A percentile compares a stretch with the other conserved stretches of the same genome.
Conservation (phyloP, 2,329 filamentous ascomycete species). For the Huntiella abstrusa region DNA sequence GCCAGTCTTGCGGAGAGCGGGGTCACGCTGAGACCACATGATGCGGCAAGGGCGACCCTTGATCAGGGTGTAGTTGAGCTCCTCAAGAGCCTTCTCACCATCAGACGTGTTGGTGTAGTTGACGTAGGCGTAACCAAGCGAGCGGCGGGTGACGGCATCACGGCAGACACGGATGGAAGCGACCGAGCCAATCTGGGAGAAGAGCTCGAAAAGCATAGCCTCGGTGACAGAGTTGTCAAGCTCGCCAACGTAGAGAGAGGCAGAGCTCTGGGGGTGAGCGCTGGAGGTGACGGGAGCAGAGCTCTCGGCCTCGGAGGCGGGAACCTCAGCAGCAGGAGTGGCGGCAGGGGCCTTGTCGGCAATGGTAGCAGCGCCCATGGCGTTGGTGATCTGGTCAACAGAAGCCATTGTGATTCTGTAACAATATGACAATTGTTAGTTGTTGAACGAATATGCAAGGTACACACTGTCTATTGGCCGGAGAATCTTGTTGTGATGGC, state of each 20-base stretch:
- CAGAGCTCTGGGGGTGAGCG: conserved; percentile 73
- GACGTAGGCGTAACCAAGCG: conserved; percentile 97
- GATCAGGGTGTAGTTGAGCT: conserved; percentile 98
- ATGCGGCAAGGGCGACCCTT: conserved; percentile 98
- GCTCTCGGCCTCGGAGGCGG: conserved; percentile 34
- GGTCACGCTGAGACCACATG: conserved; percentile 99
- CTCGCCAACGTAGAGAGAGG: conserved; percentile 97
- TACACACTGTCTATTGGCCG: not conserved
- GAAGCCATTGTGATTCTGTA: conserved; percentile 36
- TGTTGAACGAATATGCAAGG: not conserved
- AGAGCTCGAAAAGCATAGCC: conserved; percentile 99
- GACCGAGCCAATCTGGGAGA: conserved; percentile 97
- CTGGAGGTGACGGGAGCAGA: conserved; percentile 57
- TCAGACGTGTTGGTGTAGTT: conserved; percentile 98
- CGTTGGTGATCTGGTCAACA: conserved; percentile 66
- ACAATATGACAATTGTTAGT: not conserved
- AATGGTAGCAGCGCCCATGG: conserved; percentile 53
- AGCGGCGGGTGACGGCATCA: conserved; percentile 94
- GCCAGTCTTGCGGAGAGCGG: conserved; percentile 94
- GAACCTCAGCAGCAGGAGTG: conserved; percentile 57
- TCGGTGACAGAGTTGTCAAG: conserved; percentile 95
- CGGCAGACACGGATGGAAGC: conserved; percentile 99
- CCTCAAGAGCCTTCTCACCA: conserved; percentile 94
- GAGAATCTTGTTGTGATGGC: no score
- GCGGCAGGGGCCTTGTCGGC: conserved; percentile 48